Percentiles rank a stretch among this genome's conserved stretches.
phyloP scores from a whole-genome alignment of 768 basidiomycete genomes.

The Kockovaella imperatae region DNA sequence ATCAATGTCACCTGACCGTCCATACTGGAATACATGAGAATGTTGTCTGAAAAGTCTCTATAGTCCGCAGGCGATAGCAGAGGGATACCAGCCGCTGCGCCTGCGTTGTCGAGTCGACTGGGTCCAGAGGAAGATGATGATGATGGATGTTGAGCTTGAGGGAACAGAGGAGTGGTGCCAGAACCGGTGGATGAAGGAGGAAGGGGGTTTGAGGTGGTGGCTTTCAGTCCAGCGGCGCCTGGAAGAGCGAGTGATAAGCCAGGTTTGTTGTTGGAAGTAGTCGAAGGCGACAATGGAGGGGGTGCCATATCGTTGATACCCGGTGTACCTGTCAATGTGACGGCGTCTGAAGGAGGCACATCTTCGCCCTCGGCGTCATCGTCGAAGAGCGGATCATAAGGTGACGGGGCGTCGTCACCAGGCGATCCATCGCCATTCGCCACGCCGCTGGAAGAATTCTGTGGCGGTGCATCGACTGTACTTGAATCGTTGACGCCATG shows the following conservation, averaged over 20 bases:
- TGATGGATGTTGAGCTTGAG: not conserved
- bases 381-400: slow-evolving; percentile 84
- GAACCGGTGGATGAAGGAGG: not conserved
- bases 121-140: too few species aligned
- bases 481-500: not conserved
- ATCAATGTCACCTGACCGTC: slow-evolving; percentile 89
- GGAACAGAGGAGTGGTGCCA: slow-evolving; percentile 5
- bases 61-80: slow-evolving; percentile 59
- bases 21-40: slow-evolving; percentile 79
- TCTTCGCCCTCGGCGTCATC: slow-evolving; percentile 60
- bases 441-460: too few species aligned
- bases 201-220: too few species aligned
- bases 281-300: slow-evolving; percentile 2
- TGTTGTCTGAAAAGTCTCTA: slow-evolving; percentile 63
- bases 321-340: slow-evolving; percentile 11
- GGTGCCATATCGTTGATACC: slow-evolving; percentile 5
- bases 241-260: slow-evolving; percentile 17
- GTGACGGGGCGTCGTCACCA: slow-evolving; percentile 60
- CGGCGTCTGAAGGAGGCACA: slow-evolving; percentile 15
- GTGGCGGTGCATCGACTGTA: not conserved
- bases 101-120: not conserved
- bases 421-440: slow-evolving; percentile 18
- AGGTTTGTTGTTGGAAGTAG: too few species aligned
- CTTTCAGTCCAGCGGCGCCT: slow-evolving; percentile 3
- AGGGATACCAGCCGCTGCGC: slow-evolving; percentile 25